phyloP scores from a whole-genome alignment of 192 early-diverging fungal species.

The Paraglomus brasilianum region DNA sequence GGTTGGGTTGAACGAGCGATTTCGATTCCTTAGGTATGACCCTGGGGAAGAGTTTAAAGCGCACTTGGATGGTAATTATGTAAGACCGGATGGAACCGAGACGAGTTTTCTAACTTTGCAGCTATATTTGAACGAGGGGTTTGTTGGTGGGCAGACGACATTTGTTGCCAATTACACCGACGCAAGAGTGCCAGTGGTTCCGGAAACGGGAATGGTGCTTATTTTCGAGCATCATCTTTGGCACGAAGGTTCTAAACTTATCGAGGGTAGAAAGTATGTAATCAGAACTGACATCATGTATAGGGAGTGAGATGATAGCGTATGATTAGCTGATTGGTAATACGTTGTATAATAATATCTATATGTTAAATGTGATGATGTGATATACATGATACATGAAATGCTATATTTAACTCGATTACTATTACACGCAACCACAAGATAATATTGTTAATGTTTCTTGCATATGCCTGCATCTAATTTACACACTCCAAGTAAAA shows the following conservation, averaged over 20 bases:
- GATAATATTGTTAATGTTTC: conserved; percentile 1
- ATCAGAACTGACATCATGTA: conserved; percentile 48
- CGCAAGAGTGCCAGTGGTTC: conserved; percentile 31
- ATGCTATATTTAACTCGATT: background rate
- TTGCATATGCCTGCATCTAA: too few relatives aligned
- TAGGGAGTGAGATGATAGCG: conserved; percentile 10
- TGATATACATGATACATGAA: background rate
- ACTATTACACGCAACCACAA: background rate
- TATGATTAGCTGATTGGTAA: background rate
- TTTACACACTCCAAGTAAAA: too few relatives aligned
- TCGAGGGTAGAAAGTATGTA: conserved; percentile 46
- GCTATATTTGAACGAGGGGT: conserved; percentile 48
- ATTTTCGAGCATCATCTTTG: conserved; percentile 44
- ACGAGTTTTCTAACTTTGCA: conserved; percentile 40
- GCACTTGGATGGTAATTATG: conserved; percentile 43
- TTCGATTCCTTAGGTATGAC: conserved; percentile 41
- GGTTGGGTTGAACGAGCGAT: conserved; percentile 43
- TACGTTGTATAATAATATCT: background rate
- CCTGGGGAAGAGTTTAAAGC: conserved; percentile 38
- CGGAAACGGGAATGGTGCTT: conserved; percentile 36
- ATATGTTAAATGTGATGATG: background rate
- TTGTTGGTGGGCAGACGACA: conserved; percentile 47
- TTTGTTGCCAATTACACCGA: conserved; percentile 36
- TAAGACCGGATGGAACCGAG: conserved; percentile 39
- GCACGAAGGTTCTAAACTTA: conserved; percentile 47